Percentiles rank a stretch among this genome's conserved stretches.
Conservation (phyloP, 495 filamentous ascomycete species). For the Pyronema domesticum region DNA sequence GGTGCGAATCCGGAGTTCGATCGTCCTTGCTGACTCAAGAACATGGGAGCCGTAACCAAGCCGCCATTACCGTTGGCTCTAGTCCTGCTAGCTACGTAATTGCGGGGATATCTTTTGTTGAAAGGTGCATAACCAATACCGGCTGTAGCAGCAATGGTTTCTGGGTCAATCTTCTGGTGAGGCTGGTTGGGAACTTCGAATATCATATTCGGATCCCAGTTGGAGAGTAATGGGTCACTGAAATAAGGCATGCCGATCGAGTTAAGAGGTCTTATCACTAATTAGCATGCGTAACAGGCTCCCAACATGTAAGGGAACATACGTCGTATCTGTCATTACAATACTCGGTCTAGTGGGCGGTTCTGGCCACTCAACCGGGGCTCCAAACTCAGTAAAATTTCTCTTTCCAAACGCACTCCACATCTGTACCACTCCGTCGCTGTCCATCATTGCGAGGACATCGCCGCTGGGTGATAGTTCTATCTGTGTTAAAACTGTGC, state of each 20-base stretch:
- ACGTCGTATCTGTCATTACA: constrained; percentile 43
- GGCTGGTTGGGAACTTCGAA: constrained; percentile 75
- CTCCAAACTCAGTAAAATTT: constrained; percentile 70
- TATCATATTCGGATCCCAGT: constrained; percentile 67
- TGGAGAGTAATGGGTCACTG: constrained; percentile 66
- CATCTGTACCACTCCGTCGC: constrained; percentile 59
- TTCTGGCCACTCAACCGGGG: constrained; percentile 61
- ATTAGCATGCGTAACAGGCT: background rate
- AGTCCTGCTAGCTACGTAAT: constrained; percentile 53
- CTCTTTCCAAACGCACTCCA: constrained; percentile 87
- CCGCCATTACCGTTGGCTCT: constrained; percentile 26
- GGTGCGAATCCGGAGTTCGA: constrained; percentile 35
- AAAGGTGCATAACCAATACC: constrained; percentile 64
- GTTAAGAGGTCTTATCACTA: constrained; percentile 47
- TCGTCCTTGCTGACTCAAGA: constrained; percentile 78
- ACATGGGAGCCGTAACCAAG: constrained; percentile 52
- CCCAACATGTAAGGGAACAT: constrained; percentile 25
- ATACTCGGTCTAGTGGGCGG: constrained; percentile 38
- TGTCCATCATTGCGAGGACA: constrained; percentile 65
- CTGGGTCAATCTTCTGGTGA: constrained; percentile 47
- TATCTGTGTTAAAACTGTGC: constrained; percentile 42
- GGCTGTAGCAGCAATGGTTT: constrained; percentile 44
- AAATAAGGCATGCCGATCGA: constrained; percentile 86
- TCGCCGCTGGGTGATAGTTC: constrained; percentile 85
- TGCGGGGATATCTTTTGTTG: constrained; percentile 49